Base-by-base conservation (phyloP, 2,329 filamentous ascomycete genomes). In the Cladorrhinum sp. region DNA sequence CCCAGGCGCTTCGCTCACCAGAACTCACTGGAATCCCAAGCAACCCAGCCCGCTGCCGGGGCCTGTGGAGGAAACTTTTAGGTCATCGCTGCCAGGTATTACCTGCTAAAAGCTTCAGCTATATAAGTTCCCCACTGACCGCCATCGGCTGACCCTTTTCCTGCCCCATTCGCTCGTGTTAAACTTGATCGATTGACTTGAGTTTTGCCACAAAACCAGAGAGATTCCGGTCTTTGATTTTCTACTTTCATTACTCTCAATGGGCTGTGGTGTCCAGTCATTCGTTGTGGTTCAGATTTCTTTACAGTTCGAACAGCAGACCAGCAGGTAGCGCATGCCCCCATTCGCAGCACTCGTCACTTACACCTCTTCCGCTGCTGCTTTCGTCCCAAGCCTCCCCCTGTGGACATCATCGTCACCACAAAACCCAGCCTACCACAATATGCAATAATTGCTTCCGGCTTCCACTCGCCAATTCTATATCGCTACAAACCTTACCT, bases 1-100 rank as follows among this genome's bases (percentile, higher is more conserved):
- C 42, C 20, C 52, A 55, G 57, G 36, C 51, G 26, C 46, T 48
- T 57, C 60, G 28, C 39, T 54, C 59, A 62, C 57, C 42, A 53
- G 54, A 42, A 51, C 42, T 57, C 58, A 53, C 62, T 66, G 62
- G 53, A 62, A 63, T 55, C 53, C 58, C 60, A 64, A 59, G 60
- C 23, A 55, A 58, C 61, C 61, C 63, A 62, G 62, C 59, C 64
- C 58, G 58, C 62, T 51, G 61, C 56, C 63, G 64, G 65, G 67
- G 46, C 55, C 62, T 62, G 48, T 61, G 61, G 59, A 64, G 60
- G 60, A 68, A 66, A 65, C 10, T 64, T 68, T 70, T 69, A 65
- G 64, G 65, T 68, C 68, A 69, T 70, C 64, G 62, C 57, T 65
- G 57, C 53, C 59, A 64, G 56, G 57, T 50, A 57, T 57, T 54